Base-by-base conservation (phyloP, 2,329 filamentous ascomycete genomes). In the Endoconidiophora polonica region DNA sequence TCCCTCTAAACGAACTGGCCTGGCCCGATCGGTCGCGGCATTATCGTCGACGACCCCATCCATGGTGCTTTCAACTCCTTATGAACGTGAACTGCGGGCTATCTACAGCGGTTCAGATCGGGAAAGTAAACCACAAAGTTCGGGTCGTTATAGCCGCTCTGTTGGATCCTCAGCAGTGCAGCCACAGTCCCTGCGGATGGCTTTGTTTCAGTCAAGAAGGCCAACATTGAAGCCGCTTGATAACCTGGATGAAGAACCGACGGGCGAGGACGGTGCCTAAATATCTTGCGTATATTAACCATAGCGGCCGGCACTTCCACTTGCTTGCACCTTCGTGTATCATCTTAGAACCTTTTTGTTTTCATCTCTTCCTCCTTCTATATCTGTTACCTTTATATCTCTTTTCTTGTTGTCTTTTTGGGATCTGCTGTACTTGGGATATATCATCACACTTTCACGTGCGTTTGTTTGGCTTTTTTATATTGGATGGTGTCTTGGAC, bases 1-100 rank as follows among this genome's bases (percentile, higher is more conserved):
- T 5, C 69, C 69, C 2, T 71, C 68, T n/a, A 67, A 67, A 46
- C 66, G 68, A 63, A 69, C 67, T 2, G 66, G 70, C 3, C 60
- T 65, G 46, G 59, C 65, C 5, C 60, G 65, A 26, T 61, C 65
- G 4, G 61, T 66, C 53, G 58, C 62, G 5, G 63, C 61, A 26
- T 57, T 63, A 44, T 61, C 64, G 10, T 63, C 68, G 6, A 70
- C 67, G 3, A 70, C 67, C 3, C 68, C 68, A 3, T 60, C 61
- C 49, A 66, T 61, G 14, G 66, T 67, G 12, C 58, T 70, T 5
- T 65, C 68, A 5, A 65, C 65, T 1, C 64, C 68, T n/a, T 59
- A 69, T n/a, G 64, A 67, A 52, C 57, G 60, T 23, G 61, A 64
- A 36, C 56, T 64, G 2, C 59, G 61, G 7, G 50, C 50, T 14